Evolutionary conservation across 805 yeast genomes (phyloP), one percentile per base, ranked within the genome.

Genomic region (Sugiyamaella mastotermitis): DNA sequence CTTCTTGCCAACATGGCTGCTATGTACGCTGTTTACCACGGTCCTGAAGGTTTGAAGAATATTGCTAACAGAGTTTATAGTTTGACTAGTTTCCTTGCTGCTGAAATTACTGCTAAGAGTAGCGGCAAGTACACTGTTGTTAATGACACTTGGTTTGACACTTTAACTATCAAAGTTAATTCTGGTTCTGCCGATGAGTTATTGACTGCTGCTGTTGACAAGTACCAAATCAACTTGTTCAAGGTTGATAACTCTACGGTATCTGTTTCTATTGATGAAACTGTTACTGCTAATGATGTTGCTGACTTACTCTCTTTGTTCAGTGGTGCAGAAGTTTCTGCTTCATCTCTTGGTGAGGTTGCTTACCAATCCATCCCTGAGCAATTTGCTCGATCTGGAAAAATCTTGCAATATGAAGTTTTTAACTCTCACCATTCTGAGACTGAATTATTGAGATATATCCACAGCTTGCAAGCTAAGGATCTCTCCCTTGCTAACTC

Each of bases 21-120:
- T 18, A 86, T 83, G 75, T 92, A 90, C 59, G 96, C 88, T 4
- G 95, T 92, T 21, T 92, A 88, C 64, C 98, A 92, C 56, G 98
- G 98, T 26, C 88, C 94, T 10, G 69, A 78, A 49, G 96, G 97
- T 9, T 69, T 92, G 52, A 72, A 68, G 53, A 69, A 74, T 38
- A 92, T 92, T 49, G 90, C 97, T 3, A 57, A 64, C 33, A 74
- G 94, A 53, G 78, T 87, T 15, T 74, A 80, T 59, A 84, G 86
- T 1, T 67, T 74, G 55, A 83, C 97, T 7, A 64, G 80, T 1
- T 52, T 83, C 13, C 70, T 92, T 41, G 95, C 95, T 5, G 51
- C 66, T 2, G 67, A 69, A 18, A 74, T 90, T 35, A 45, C 58
- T n/a, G 42, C 53, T 10, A 55, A 56, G 10, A 14, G 20, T 7